phyloP scores from a whole-genome alignment of 306 rosid species.

The Spatholobus suberectus region DNA sequence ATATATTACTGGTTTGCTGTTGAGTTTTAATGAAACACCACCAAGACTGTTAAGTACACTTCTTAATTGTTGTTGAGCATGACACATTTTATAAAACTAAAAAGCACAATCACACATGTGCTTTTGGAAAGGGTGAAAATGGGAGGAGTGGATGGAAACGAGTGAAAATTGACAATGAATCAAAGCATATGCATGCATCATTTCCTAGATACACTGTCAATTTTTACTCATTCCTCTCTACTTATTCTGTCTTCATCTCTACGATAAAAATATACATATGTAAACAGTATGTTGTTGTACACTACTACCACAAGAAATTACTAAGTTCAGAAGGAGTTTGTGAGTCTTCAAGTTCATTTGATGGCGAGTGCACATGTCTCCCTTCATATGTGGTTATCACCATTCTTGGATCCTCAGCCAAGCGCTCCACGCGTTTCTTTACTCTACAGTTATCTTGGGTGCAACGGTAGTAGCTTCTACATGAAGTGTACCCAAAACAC shows the following conservation, averaged over 20 bases:
- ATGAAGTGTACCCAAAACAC: slow-evolving; percentile 13
- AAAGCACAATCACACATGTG: background rate
- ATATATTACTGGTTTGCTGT: background rate
- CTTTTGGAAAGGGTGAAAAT: slow-evolving; percentile 6
- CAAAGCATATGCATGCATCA: slow-evolving; percentile 14
- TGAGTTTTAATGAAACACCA: background rate
- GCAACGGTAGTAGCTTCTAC: slow-evolving; percentile 96
- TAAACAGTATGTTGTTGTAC: background rate
- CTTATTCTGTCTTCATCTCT: slow-evolving; percentile 22
- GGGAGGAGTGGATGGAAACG: slow-evolving; percentile 6
- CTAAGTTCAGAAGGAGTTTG: slow-evolving; percentile 65
- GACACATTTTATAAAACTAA: background rate
- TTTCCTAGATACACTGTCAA: slow-evolving; percentile 27
- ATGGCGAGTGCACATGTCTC: slow-evolving; percentile 88
- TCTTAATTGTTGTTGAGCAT: background rate
- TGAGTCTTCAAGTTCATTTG: slow-evolving; percentile 78
- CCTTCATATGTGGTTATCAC: slow-evolving; percentile 99
- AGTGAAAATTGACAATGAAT: slow-evolving; percentile 35
- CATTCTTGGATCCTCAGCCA: slow-evolving; percentile 98
- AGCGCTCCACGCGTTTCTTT: slow-evolving; percentile 90
- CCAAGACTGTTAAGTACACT: background rate
- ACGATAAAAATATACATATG: slow-evolving; percentile 23
- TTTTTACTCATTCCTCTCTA: slow-evolving; percentile 27
- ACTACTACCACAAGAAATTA: slow-evolving; percentile 85
- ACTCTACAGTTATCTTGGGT: slow-evolving; percentile 93